Base-by-base conservation (phyloP, 1,284 basidiomycete species). In the Ceratobasidium sp. region DNA sequence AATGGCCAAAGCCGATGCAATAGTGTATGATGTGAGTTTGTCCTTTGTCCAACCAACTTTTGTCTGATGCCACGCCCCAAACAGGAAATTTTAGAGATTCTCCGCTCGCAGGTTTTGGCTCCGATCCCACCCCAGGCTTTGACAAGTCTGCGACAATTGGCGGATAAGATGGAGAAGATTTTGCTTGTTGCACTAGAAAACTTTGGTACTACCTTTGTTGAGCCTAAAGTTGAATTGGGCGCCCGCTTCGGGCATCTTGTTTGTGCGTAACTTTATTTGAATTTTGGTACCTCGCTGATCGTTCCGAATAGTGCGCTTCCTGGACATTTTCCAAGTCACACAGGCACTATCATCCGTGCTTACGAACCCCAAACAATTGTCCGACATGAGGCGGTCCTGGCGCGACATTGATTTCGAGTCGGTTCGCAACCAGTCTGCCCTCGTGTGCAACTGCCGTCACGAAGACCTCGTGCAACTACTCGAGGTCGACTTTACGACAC, bases 141-240 rank as follows among this genome's bases (percentile, higher is more conserved):
- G 66, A 86, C 87, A 19, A 90, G 87, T 78, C 84, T 95, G 74
- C 89, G 93, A 54, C 90, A 92, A 80, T 84, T 95, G 72, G 93
- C 92, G n/a, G 88, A 92, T 80, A 94, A 94, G 84, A 94, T 95
- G 93, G 92, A 95, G 81, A 94, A 94, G 81, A 92, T 94, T 66
- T 84, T 95, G 24, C 84, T 94, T 41, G 85, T 91, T 56, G 91
- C 93, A 34, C 84, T 95, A 41, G 92, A 93, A 77, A 87, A 87
- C 77, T 95, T 93, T 77, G 92, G 92, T 13, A 92, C 92, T 78
- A 93, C 92, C n/a, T 95, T 95, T 82, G 92, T 94, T 59, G 93
- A 94, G 81, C 93, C 92, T 63, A 95, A 95, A 81, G 92, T 95
- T 34, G 92, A 95, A 79, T 84, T 95, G 72, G 93, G 93, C 37